phyloP scores from a whole-genome alignment of 2,329 filamentous ascomycete genomes.

The Calonectria hongkongensis region DNA sequence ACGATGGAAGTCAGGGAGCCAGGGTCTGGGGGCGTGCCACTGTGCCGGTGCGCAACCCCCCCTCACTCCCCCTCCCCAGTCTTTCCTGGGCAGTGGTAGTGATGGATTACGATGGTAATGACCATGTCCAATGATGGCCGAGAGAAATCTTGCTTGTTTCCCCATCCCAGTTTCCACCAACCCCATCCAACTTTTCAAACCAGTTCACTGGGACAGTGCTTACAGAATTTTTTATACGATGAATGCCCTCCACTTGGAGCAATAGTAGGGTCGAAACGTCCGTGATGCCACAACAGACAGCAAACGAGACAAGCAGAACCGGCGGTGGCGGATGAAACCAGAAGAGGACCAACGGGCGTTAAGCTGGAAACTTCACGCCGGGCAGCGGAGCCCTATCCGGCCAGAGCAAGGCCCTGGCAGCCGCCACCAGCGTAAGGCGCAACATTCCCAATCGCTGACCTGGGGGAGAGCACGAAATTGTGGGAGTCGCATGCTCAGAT shows the following conservation, averaged over 20 bases:
- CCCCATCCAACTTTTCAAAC: conserved; percentile 1
- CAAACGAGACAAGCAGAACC: neutral
- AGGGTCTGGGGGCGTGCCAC: conserved; percentile 44
- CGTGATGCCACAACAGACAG: conserved; percentile 33
- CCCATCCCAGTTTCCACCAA: neutral
- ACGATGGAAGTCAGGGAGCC: conserved; percentile 29
- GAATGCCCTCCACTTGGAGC: conserved; percentile 8
- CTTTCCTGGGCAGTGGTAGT: neutral
- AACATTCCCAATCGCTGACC: conserved; percentile 38
- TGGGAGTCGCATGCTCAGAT: conserved; percentile 35
- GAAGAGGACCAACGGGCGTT: conserved; percentile 1
- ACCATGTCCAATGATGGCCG: conserved; percentile 13
- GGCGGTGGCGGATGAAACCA: conserved; percentile 1
- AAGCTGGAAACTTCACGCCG: neutral
- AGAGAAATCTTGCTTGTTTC: conserved; percentile 32
- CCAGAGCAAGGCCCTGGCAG: conserved; percentile 35
- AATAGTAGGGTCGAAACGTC: conserved; percentile 32
- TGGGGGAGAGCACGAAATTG: conserved; percentile 31
- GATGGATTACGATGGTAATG: conserved; percentile 26
- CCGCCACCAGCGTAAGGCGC: conserved; percentile 37
- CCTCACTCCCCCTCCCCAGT: neutral
- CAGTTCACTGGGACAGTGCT: conserved; percentile 22
- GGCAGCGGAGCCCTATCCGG: conserved; percentile 25
- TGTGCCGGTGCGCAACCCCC: conserved; percentile 43
- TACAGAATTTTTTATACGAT: neutral